These are phyloP conservation scores for Immersiella caudata DNA, from an alignment of 495 filamentous ascomycete species.

Conservation along the genomic window DNA sequence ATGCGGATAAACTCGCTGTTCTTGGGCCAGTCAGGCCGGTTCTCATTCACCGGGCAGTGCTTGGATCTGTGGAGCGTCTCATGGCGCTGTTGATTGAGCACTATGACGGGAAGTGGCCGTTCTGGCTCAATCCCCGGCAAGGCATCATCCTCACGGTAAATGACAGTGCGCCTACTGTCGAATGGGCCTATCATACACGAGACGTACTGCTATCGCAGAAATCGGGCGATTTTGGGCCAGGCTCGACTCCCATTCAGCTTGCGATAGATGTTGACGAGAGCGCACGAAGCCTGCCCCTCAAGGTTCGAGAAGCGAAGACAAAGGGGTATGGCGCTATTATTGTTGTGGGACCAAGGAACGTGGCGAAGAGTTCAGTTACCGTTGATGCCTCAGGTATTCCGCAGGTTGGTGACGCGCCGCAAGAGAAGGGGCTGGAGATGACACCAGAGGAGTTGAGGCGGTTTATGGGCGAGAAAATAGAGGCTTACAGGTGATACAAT, in stretches of 20 bases:
- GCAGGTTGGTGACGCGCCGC: slow-evolving; percentile 7
- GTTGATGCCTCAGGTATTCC: slow-evolving; percentile 37
- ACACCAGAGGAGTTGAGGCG: slow-evolving; percentile 36
- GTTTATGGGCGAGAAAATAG: slow-evolving; percentile 39
- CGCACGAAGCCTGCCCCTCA: slow-evolving; percentile 62
- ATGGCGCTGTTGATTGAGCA: slow-evolving; percentile 87
- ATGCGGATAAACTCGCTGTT: slow-evolving; percentile 46
- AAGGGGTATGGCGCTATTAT: slow-evolving; percentile 77
- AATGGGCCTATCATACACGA: slow-evolving; percentile 56
- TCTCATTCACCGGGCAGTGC: slow-evolving; percentile 83
- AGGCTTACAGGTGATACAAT: slow-evolving; percentile 34
- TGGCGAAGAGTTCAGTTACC: slow-evolving; percentile 37
- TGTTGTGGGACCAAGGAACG: slow-evolving; percentile 66
- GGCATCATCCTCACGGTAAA: slow-evolving; percentile 77
- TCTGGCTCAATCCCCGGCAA: slow-evolving; percentile 88
- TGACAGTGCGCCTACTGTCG: slow-evolving; percentile 60
- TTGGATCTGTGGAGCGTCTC: slow-evolving; percentile 85
- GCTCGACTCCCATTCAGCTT: slow-evolving; percentile 51
- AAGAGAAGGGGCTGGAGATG: slow-evolving; percentile 35
- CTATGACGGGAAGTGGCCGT: slow-evolving; percentile 80
- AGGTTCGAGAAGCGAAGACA: slow-evolving; percentile 70
- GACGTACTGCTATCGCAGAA: slow-evolving; percentile 44
- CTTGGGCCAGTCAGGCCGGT: slow-evolving; percentile 71
- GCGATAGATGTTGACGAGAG: slow-evolving; percentile 74
- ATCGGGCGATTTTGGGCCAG: slow-evolving; percentile 35